Percentiles rank a stretch among this genome's conserved stretches.
Evolutionary conservation across 768 basidiomycete species (phyloP).

Genomic region (Kwoniella dendrophila): DNA sequence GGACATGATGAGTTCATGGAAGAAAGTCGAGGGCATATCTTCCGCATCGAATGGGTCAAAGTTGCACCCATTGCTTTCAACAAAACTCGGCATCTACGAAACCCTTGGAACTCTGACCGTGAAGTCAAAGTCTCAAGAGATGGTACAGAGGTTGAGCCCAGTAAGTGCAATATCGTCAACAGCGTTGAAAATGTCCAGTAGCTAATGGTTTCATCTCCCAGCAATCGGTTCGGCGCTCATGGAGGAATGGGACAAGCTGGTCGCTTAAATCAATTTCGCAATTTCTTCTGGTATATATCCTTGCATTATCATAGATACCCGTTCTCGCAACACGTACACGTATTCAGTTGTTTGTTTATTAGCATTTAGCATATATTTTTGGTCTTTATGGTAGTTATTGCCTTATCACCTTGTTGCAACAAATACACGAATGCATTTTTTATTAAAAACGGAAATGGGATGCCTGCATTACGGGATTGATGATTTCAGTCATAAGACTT

Average conservation of each 20-base stretch:
- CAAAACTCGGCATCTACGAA: conserved; percentile 76
- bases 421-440: conserved; percentile 30
- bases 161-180: conserved; percentile 31
- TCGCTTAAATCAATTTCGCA: conserved; percentile 7
- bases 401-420: conserved; percentile 10
- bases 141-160: conserved; percentile 88
- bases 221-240: conserved; percentile 40
- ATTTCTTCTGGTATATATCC: conserved; percentile 12
- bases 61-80: conserved; percentile 72
- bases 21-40: conserved; percentile 72
- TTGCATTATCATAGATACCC: conserved; percentile 11
- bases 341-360: conserved; percentile 11
- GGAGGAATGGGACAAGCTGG: conserved; percentile 48
- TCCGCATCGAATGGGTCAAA: conserved; percentile 80
- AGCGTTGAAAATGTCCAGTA: not conserved
- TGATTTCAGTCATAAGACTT: no score
- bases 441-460: no score
- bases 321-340: conserved; percentile 22
- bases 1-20: conserved; percentile 43
- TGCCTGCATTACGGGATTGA: no score
- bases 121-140: conserved; percentile 68
- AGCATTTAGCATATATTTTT: conserved; percentile 5
- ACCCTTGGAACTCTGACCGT: conserved; percentile 85
- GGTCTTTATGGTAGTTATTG: not conserved
- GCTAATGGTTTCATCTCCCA: conserved; percentile 17